phyloP scores from a whole-genome alignment of 2,329 filamentous ascomycete species.

The Neodidymelliopsis sp. region DNA sequence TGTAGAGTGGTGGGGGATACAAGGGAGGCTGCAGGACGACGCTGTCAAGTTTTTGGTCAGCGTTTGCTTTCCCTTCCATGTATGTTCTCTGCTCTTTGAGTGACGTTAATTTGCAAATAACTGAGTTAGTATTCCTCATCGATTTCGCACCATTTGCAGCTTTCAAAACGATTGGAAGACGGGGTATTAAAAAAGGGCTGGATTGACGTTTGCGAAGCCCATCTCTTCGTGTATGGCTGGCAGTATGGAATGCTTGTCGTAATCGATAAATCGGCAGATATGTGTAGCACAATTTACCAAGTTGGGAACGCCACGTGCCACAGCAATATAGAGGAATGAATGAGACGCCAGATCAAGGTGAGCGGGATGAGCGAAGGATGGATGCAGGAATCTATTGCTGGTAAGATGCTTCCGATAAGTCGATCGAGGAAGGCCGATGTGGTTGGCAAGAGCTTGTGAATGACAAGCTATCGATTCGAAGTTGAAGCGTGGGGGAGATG shows the following conservation, averaged over 20 bases:
- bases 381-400: background rate
- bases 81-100: conserved; percentile 2
- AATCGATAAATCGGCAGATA: conserved; percentile 12
- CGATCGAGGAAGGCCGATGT: conserved; percentile 1
- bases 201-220: background rate
- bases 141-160: background rate
- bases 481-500: background rate
- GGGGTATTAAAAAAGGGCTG: conserved; percentile 5
- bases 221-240: conserved; percentile 11
- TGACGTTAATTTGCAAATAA: too few species aligned
- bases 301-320: conserved; percentile 7
- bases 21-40: conserved; percentile 7
- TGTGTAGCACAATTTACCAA: conserved; percentile 5
- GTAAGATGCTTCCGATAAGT: conserved; percentile 2
- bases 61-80: background rate
- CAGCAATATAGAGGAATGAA: conserved; percentile 7
- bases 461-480: background rate
- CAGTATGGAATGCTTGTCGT: conserved; percentile 13
- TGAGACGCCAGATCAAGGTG: conserved; percentile 3
- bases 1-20: too few species aligned
- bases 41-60: conserved; percentile 8
- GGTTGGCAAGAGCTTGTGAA: conserved; percentile 1
- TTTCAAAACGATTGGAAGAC: background rate
- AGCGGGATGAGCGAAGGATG: background rate
- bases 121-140: too few species aligned